phyloP scores from a whole-genome alignment of 2,329 filamentous ascomycete species.

The Triangularia setosa region DNA sequence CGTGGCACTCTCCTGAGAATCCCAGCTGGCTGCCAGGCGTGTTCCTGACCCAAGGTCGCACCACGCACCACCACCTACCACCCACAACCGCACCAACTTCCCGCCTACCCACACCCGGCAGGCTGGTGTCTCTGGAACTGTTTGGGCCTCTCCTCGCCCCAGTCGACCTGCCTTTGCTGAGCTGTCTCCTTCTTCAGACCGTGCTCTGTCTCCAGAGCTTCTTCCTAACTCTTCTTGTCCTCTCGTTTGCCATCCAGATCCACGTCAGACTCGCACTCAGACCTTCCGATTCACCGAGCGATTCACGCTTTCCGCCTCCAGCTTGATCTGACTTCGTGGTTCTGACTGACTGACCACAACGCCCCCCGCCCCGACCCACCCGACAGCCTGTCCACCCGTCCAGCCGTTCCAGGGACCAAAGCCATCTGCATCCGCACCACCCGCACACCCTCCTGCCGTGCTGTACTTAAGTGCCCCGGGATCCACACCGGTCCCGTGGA shows the following conservation, averaged over 20 bases:
- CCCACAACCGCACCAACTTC: not conserved
- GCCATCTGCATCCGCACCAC: slow-evolving; percentile 10
- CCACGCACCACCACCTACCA: not conserved
- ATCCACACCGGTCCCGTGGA: slow-evolving; percentile 17
- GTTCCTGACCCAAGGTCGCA: slow-evolving; percentile 3
- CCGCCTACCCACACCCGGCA: not conserved
- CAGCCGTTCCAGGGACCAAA: slow-evolving; percentile 10
- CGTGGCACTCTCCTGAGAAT: slow-evolving; percentile 8
- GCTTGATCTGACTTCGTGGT: not conserved
- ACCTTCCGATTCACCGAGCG: slow-evolving; percentile 3
- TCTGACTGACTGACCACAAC: not conserved
- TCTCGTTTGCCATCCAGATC: not conserved
- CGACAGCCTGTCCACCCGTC: slow-evolving; percentile 19
- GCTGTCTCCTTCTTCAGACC: not conserved
- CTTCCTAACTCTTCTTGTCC: not conserved
- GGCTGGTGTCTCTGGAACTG: not conserved
- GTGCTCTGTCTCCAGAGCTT: not conserved
- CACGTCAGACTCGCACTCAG: not conserved
- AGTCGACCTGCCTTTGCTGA: not conserved
- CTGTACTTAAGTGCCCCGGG: slow-evolving; percentile 11
- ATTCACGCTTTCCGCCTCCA: slow-evolving; percentile 2
- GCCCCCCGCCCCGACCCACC: slow-evolving; percentile 18
- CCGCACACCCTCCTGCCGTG: slow-evolving; percentile 10
- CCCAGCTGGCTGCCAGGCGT: not conserved
- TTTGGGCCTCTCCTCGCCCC: not conserved